These are phyloP conservation scores for Aspergillus aculeatinus DNA, from an alignment of 2,329 filamentous ascomycete species.

Conservation along the genomic window DNA sequence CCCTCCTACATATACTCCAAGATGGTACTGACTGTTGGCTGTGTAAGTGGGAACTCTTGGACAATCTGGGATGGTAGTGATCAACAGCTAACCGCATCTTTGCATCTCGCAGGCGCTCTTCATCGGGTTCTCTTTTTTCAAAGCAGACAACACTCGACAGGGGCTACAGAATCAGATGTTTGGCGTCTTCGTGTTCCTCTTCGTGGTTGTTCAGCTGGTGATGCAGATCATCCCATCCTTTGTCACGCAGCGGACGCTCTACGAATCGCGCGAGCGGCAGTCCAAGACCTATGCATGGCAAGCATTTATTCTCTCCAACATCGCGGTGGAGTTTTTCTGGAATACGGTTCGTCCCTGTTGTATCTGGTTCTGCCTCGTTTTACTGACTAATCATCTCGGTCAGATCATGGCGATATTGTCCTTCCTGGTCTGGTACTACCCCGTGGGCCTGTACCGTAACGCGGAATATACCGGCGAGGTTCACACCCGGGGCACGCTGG, in stretches of 20 bases:
- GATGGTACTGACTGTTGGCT: constrained; percentile 58
- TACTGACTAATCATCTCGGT: background rate
- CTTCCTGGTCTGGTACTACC: constrained; percentile 64
- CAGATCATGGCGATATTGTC: constrained; percentile 56
- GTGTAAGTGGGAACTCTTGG: constrained; percentile 26
- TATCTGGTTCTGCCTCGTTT: background rate
- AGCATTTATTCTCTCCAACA: constrained; percentile 66
- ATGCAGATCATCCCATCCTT: constrained; percentile 57
- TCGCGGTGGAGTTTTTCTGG: constrained; percentile 67
- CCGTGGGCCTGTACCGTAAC: constrained; percentile 38
- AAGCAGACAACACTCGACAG: constrained; percentile 68
- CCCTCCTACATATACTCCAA: constrained; percentile 86
- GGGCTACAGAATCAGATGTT: constrained; percentile 88
- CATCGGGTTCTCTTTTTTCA: constrained; percentile 77
- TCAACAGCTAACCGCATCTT: constrained; percentile 20
- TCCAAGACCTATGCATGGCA: constrained; percentile 71
- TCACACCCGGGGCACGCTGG: constrained; percentile 56
- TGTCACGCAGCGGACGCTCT: constrained; percentile 54
- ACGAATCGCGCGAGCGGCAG: constrained; percentile 58
- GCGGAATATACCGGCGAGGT: constrained; percentile 31
- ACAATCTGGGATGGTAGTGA: too few relatives aligned
- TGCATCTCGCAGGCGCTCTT: constrained; percentile 56
- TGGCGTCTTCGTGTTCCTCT: constrained; percentile 75
- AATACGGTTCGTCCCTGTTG: constrained; percentile 29
- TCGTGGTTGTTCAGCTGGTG: constrained; percentile 63